Base-by-base conservation (phyloP, 352 stramenopile genomes). In the Phytopythium mirpurense region DNA sequence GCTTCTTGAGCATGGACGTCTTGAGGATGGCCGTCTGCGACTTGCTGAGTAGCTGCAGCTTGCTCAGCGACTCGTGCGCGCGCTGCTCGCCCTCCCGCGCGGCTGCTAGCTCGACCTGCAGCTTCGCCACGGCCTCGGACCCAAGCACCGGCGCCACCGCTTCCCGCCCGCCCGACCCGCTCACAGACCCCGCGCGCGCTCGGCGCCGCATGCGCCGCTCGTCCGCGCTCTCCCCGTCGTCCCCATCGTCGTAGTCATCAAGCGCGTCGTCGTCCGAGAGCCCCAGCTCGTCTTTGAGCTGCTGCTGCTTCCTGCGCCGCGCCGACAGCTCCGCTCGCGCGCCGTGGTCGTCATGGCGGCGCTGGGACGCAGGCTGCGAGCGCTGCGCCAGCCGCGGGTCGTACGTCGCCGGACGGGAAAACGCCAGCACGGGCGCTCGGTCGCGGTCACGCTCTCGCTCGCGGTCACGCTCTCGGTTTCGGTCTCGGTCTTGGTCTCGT, bases 21-120 rank as follows among this genome's bases (percentile, higher is more conserved):
- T 94, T 94, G 23, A 92, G 59, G 15, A 94, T 92, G 18, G 78
- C 80, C 27, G 79, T 91, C 56, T 92, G 81, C 23, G 79, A 91
- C 49, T 91, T 92, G 65, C 82, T 94, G 18, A 94, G 45, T 21
- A 94, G 68, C 54, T 92, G 79, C 24, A 94, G 57, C 29, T 94
- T 94, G 40, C 60, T 79, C 14, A 94, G 66, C 18, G 83, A 94
- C 31, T 91, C 83, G 40, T 92, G 81, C 6, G 72, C 77, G 35
- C 76, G 85, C 45, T 89, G 75, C 27, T 94, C 83, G 18, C 72
- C 77, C 44, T 87, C 74, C 5, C 72, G 66, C 3, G 83, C 79
- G 27, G 70, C 65, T 27, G 81, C 56, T 12, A 92, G 54, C 15
- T 92, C 74, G 16, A 69, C 63, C 38, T 83, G 69, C 26, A 88